phyloP scores from a whole-genome alignment of 495 filamentous ascomycete genomes.

The Usnea hakonensis region DNA sequence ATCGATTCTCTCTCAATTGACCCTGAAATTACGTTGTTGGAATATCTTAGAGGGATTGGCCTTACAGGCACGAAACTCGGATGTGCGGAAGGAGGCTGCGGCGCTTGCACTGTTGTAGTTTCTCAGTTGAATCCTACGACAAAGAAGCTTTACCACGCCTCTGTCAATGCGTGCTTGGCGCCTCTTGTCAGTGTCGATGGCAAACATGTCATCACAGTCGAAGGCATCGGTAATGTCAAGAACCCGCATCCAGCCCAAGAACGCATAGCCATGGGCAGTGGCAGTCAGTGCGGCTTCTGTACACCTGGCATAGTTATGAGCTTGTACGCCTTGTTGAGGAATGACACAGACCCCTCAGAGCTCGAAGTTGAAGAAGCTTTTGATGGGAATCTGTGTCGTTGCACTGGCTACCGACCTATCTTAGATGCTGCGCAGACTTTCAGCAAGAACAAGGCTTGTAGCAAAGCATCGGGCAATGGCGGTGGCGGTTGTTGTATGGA shows the following conservation, averaged over 20 bases:
- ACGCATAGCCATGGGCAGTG: conserved; percentile 54
- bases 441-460: conserved; percentile 32
- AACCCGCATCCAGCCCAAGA: conserved; percentile 88
- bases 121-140: conserved; percentile 90
- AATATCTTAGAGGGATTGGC: conserved; percentile 85
- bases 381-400: conserved; percentile 93
- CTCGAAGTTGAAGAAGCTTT: conserved; percentile 82
- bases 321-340: conserved; percentile 74
- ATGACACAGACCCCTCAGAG: conserved; percentile 58
- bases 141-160: conserved; percentile 81
- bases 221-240: conserved; percentile 89
- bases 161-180: conserved; percentile 89
- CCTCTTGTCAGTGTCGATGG: conserved; percentile 89
- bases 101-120: conserved; percentile 93
- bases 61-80: conserved; percentile 69
- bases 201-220: conserved; percentile 96
- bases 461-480: conserved; percentile 39
- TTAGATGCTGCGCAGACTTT: conserved; percentile 76
- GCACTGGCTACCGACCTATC: conserved; percentile 91
- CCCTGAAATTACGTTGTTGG: conserved; percentile 85
- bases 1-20: conserved; percentile 63
- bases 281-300: conserved; percentile 73
- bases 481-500: conserved; percentile 51
- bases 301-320: conserved; percentile 98
- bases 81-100: conserved; percentile 93